phyloP scores from a whole-genome alignment of 768 basidiomycete genomes.

The Wakefieldia striispora region DNA sequence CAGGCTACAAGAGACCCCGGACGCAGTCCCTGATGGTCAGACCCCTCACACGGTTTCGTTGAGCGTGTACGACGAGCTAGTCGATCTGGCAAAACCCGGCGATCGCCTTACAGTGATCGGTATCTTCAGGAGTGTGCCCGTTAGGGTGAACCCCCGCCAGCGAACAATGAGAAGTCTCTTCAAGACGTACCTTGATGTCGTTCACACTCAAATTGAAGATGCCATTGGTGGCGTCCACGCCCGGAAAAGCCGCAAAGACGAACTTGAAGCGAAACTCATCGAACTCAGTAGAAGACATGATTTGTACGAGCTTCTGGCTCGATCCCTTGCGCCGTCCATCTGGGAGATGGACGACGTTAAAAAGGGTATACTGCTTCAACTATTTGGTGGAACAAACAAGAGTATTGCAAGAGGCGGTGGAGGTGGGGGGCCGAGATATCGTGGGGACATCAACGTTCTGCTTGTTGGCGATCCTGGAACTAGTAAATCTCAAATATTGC shows the following conservation, averaged over 20 bases:
- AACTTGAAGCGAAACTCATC: constrained; percentile 75
- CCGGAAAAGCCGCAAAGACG: constrained; percentile 49
- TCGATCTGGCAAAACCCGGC: constrained; percentile 95
- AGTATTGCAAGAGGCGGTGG: constrained; percentile 90
- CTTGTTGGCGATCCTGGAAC: constrained; percentile 98
- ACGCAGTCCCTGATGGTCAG: constrained; percentile 96
- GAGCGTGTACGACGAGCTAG: constrained; percentile 97
- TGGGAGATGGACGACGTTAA: constrained; percentile 99
- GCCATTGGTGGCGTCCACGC: constrained; percentile 35
- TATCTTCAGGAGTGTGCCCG: constrained; percentile 92
- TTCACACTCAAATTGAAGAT: constrained; percentile 75
- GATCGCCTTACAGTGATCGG: constrained; percentile 89
- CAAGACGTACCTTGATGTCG: constrained; percentile 96
- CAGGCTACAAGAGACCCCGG: constrained; percentile 94
- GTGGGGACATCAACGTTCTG: constrained; percentile 97
- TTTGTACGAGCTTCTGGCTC: constrained; percentile 81
- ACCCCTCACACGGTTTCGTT: constrained; percentile 97
- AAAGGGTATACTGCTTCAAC: constrained; percentile 92
- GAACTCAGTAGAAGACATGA: constrained; percentile 74
- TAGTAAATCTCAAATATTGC: constrained; percentile 92
- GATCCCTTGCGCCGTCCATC: constrained; percentile 90
- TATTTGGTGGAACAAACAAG: constrained; percentile 99
- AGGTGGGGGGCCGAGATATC: constrained; percentile 92
- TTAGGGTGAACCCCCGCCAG: constrained; percentile 91
- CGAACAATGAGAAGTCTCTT: constrained; percentile 92